Conservation (phyloP, 805 yeast species). For the Kuraishia molischiana region DNA sequence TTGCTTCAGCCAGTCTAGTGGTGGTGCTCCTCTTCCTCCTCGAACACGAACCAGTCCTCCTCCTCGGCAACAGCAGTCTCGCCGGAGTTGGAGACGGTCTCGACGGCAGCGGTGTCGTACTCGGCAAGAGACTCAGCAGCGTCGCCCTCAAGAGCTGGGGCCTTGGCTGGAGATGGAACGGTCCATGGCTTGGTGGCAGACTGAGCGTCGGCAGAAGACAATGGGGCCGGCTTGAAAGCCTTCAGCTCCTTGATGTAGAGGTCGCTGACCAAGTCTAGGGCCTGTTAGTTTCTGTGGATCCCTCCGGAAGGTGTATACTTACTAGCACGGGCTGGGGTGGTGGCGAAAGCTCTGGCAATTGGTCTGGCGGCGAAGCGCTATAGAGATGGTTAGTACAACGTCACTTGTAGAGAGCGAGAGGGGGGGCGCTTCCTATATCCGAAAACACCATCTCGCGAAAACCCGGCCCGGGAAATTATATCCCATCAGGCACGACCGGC, state of each 20-base stretch:
- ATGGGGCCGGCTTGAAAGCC: conserved; percentile 77
- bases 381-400: conserved; percentile 2
- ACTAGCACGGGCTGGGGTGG: conserved; percentile 22
- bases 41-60: conserved; percentile 6
- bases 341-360: conserved; percentile 24
- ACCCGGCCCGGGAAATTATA: no score
- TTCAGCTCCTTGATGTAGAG: conserved; percentile 81
- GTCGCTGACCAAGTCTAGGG: conserved; percentile 57
- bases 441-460: no score
- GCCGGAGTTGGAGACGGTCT: conserved; percentile 44
- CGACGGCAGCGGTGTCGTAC: conserved; percentile 67
- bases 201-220: conserved; percentile 66
- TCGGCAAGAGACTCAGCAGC: conserved; percentile 56
- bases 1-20: no score
- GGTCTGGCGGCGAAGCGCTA: conserved; percentile 14
- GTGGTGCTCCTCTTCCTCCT: conserved; percentile 5
- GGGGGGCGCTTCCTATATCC: no score
- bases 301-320: conserved; percentile 4
- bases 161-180: conserved; percentile 68
- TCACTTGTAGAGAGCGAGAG: no score
- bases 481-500: neutral
- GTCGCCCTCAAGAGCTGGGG: conserved; percentile 63
- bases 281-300: conserved; percentile 1
- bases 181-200: conserved; percentile 76
- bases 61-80: conserved; percentile 3